These are phyloP conservation scores for Ogataea hybrid DNA, from an alignment of 1,139 yeast genomes.

Conservation along the genomic window DNA sequence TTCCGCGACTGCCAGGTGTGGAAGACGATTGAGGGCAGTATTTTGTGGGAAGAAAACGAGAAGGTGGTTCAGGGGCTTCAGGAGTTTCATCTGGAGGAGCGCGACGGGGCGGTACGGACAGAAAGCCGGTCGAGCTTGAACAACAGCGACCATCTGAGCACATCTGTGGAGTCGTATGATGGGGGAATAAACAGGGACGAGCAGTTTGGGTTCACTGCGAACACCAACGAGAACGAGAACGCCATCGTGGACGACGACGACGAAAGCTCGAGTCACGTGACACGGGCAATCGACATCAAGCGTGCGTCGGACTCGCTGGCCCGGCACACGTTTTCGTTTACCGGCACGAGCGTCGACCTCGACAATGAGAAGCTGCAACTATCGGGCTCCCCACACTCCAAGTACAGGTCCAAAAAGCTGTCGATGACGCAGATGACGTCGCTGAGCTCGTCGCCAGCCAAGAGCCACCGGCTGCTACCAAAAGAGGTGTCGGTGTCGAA, in stretches of 20 bases:
- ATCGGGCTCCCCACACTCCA: constrained; percentile 19
- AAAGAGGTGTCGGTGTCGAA: constrained; percentile 8
- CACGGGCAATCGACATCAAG: constrained; percentile 13
- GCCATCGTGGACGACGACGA: constrained; percentile 35
- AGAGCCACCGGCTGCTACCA: constrained; percentile 13
- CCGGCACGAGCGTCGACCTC: constrained; percentile 31
- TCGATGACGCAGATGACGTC: constrained; percentile 11
- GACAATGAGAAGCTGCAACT: constrained; percentile 30
- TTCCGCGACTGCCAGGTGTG: constrained; percentile 67
- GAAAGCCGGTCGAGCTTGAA: constrained; percentile 21
- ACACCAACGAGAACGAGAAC: constrained; percentile 28
- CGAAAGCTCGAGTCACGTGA: constrained; percentile 11
- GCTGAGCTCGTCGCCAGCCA: constrained; percentile 30
- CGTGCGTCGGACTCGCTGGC: constrained; percentile 11
- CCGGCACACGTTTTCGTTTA: constrained; percentile 28
- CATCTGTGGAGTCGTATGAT: constrained; percentile 24
- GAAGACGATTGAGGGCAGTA: constrained; percentile 58
- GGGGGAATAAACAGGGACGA: constrained; percentile 10
- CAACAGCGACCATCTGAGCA: constrained; percentile 23
- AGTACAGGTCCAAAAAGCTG: constrained; percentile 7
- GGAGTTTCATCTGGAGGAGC: constrained; percentile 7
- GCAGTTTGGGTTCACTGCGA: not conserved
- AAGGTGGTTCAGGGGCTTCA: constrained; percentile 8
- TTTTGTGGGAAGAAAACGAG: constrained; percentile 42
- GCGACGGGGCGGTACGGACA: constrained; percentile 17